Evolutionary conservation across 1,284 basidiomycete genomes (phyloP), one percentile per base, ranked within the genome.

Genomic region (Marasmius fiardii): DNA sequence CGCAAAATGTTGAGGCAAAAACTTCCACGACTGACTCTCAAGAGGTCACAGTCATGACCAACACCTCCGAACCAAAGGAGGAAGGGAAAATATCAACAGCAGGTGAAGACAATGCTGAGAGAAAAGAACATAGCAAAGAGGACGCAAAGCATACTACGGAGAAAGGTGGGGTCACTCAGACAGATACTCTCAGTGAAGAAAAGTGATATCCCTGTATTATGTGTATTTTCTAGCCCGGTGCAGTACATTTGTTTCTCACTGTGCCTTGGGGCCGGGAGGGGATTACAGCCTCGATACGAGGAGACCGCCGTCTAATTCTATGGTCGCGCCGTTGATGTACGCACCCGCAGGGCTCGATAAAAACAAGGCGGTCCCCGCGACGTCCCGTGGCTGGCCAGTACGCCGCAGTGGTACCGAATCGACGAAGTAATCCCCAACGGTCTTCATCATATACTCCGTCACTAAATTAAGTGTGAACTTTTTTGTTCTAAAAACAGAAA

Each of bases 291-390:
- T 62, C 23, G 58, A 41, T 12, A 61, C 61, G 33, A 79, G 61
- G 49, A 68, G 67, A 28, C 82, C 81, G n/a, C 86, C 84, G 60
- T 87, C 85, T 48, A 87, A 64, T 11, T 78, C 69, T 35, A 87
- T 77, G 3, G 84, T 83, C 12, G 84, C 81, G 6, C 83, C 86
- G 50, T 81, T 88, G 41, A 88, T 75, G 67, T 78, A 88, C 31
- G 80, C 74, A 0, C 83, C 86, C 2, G 83, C 85, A 44, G 76
- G 74, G 52, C 81, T 79, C 10, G 81, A 71, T 18, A 89, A 72
- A 74, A 80, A 90, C 43, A 89, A 62, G 41, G 80, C 82, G 3
- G 85, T 76, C 1, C 83, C 85, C 1, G 77, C 82, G 5, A 88
- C 76, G 62, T 89, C 86, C 64, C 86, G 81, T 0, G 83, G 79